phyloP scores from a whole-genome alignment of 345 rosid species.

The Gynandropsis gynandra region DNA sequence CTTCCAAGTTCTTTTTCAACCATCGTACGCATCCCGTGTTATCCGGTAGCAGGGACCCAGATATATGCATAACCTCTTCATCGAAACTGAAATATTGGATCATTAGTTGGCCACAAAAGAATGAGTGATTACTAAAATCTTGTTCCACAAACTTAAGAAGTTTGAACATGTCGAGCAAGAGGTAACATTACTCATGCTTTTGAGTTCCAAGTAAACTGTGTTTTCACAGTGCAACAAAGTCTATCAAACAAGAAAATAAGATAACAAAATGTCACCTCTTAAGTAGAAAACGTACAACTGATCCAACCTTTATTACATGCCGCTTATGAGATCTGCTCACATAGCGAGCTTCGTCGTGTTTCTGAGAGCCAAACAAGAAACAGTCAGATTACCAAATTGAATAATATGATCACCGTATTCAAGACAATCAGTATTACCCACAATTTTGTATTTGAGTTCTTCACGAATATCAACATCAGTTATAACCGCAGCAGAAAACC shows the following conservation, averaged over 20 bases:
- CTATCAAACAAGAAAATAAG: conserved; percentile 6
- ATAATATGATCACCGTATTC: no score
- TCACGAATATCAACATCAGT: conserved; percentile 53
- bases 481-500: conserved; percentile 70
- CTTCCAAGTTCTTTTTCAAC: conserved; percentile 42
- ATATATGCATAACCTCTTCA: conserved; percentile 63
- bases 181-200: no score
- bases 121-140: not conserved
- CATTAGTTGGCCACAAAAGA: no score
- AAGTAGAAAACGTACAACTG: conserved; percentile 59
- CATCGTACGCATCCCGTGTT: conserved; percentile 56
- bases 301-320: conserved; percentile 61
- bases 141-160: not conserved
- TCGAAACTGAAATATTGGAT: no score
- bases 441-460: conserved; percentile 54
- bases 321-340: conserved; percentile 50
- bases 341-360: conserved; percentile 41
- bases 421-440: conserved; percentile 19
- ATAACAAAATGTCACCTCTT: conserved; percentile 49
- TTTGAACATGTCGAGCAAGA: not conserved
- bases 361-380: conserved; percentile 28
- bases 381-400: not conserved
- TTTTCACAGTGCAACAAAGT: no score
- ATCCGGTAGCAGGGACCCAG: conserved; percentile 50
- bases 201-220: no score